Conservation (phyloP, 371 early-diverging fungal genomes). For the Mortierella sp. region DNA sequence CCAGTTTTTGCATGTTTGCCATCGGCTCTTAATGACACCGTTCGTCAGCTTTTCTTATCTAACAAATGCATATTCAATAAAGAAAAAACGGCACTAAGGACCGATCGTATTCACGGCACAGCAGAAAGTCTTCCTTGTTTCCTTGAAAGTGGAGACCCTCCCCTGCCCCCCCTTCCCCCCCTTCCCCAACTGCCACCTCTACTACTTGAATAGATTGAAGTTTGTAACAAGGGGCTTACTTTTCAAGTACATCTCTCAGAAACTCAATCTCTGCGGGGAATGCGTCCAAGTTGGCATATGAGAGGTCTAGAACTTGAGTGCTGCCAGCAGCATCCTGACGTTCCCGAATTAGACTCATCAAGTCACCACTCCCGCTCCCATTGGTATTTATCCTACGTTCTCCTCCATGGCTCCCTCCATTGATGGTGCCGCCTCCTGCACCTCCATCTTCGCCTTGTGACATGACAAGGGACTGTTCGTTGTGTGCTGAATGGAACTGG, state of each 20-base stretch:
- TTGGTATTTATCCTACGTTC: conserved; percentile 15
- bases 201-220: too few relatives aligned
- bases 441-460: conserved; percentile 42
- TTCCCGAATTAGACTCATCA: conserved; percentile 41
- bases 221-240: conserved; percentile 32
- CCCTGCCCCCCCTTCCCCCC: too few relatives aligned
- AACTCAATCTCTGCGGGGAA: conserved; percentile 54
- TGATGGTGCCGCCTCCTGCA: background rate
- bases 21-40: background rate
- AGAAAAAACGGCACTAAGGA: background rate
- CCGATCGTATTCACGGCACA: background rate
- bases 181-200: too few relatives aligned
- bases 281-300: conserved; percentile 32
- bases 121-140: too few relatives aligned
- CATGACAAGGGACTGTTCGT: conserved; percentile 18
- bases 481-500: background rate
- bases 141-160: too few relatives aligned
- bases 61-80: too few relatives aligned
- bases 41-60: background rate
- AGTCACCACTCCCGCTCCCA: background rate
- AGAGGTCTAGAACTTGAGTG: conserved; percentile 51
- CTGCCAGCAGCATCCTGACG: conserved; percentile 48
- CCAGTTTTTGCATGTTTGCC: background rate
- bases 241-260: conserved; percentile 50
- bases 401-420: conserved; percentile 5